Evolutionary conservation across 306 rosid species (phyloP), one percentile per base, ranked within the genome.

Genomic region (Ormosia semicastrata): DNA sequence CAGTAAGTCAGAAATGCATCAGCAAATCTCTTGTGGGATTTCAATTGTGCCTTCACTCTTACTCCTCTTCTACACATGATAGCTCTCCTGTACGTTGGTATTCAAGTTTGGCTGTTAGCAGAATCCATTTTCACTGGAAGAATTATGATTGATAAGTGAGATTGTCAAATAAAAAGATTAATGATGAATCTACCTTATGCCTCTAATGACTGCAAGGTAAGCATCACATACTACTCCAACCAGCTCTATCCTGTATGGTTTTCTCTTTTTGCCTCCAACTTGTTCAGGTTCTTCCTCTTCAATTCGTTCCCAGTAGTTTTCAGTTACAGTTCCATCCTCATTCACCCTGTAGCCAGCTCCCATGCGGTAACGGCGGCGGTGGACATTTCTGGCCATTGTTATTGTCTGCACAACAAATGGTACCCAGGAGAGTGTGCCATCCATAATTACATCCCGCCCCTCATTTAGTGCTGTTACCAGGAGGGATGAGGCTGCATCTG

Each of bases 201-300:
- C 98, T 88, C 98, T 82, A 67, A 89, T 81, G 70, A 92, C 97
- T 43, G 98, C 97, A 57, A 93, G 90, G 80, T 93, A 93, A 76
- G 98, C 99, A 86, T 96, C 99, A 59, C 99, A 96, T 10, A 96
- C 94, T 78, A 93, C 94, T 81, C 99, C 99, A 80, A 96, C 97
- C 17, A 96, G 91, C 87, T 96, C 98, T 85, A 96, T 90, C 85
- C 99, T 87, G 84, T 96, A 96, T 47, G 99, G 97, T 87, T 89
- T 96, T 85, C 99, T 93, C 85, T 47, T 92, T 79, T 87, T 93
- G 47, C 91, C 98, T 43, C 71, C 97, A 75, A 86, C 84, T 59
- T 82, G 72, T 69, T 93, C 97, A 8, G 89, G 94, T 77, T 91
- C 94, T 82, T 89, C 92, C 46, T 81, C 87, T 71, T 88, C 92